Evolutionary conservation across 371 early-diverging fungal genomes (phyloP).

Genomic region (Rhizopus sp.): DNA sequence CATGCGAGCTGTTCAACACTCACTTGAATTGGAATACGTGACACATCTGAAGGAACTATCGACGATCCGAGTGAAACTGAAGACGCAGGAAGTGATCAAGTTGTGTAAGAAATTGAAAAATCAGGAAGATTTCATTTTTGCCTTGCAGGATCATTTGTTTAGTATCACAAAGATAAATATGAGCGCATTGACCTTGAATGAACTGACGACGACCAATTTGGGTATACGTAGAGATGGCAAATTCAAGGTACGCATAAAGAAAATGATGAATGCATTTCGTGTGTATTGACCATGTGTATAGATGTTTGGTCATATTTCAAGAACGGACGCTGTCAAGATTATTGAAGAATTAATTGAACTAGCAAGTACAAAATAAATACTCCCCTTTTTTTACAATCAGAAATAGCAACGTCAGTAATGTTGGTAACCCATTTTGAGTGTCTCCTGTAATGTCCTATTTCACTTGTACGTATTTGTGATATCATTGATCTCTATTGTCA

Average conservation of each 20-base stretch:
- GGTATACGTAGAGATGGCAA: not conserved
- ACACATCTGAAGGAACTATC: not conserved
- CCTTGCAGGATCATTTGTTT: not conserved
- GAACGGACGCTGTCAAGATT: not conserved
- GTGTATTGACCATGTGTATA: not conserved
- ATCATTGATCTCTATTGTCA: too few species aligned
- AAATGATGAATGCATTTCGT: not conserved
- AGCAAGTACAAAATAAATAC: slow-evolving; percentile 4
- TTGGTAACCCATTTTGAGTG: too few species aligned
- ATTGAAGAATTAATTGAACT: not conserved
- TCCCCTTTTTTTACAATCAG: not conserved
- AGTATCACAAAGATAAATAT: not conserved
- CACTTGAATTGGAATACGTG: not conserved
- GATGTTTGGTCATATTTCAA: slow-evolving; percentile 4
- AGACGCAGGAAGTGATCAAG: not conserved
- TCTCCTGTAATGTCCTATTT: too few species aligned
- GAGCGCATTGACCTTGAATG: not conserved
- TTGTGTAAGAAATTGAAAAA: not conserved
- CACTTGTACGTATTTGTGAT: too few species aligned
- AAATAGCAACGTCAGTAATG: too few species aligned
- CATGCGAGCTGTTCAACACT: not conserved
- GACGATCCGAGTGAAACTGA: not conserved
- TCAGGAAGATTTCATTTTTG: not conserved
- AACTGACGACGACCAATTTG: not conserved
- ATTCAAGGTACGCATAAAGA: slow-evolving; percentile 7